Evolutionary conservation across 768 basidiomycete genomes (phyloP), one percentile per base, ranked within the genome.

Genomic region (Mycena capillaripes): DNA sequence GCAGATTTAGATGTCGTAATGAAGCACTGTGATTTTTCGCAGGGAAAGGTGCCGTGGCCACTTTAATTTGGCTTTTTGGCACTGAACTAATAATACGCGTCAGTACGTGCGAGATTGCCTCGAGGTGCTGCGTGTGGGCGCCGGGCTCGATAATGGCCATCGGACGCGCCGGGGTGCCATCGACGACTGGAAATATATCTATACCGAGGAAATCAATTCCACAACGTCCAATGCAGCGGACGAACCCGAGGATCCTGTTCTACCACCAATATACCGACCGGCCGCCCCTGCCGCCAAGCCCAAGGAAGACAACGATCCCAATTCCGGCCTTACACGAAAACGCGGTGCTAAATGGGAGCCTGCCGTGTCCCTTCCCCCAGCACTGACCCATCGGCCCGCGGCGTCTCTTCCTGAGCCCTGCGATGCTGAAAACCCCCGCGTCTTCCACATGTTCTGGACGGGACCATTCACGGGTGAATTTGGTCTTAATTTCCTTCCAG

Each of bases 391-490:
- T 71, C 80, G 73, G 71, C 89, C 77, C 72, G 83, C 80, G 76
- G 85, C 78, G 73, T 84, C 81, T 67, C 83, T 86, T 17, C 69
- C 83, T 69, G 50, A 76, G 3, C 86, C 90, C 1, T 98, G 97
- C 83, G 92, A 95, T 62, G 79, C 85, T 0, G 91, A 94, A 65
- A 92, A 94, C 78, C 95, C 95, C 2, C 89, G 94, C 25, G 80
- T 97, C 6, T 97, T 95, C 86, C 97, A 98, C 82, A 89, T 97
- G 92, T 98, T 97, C 86, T 98, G 97, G 96, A 95, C 96, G 0
- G 96, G 97, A 0, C 92, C 96, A 1, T 97, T 98, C 84, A 97
- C 96, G 23, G n/a, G n/a, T n/a, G n/a, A n/a, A n/a, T n/a, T n/a
- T n/a, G n/a, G n/a, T n/a, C n/a, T n/a, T n/a, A n/a, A n/a, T n/a